phyloP scores from a whole-genome alignment of 2,329 filamentous ascomycete species.

The Colletotrichum sp. region DNA sequence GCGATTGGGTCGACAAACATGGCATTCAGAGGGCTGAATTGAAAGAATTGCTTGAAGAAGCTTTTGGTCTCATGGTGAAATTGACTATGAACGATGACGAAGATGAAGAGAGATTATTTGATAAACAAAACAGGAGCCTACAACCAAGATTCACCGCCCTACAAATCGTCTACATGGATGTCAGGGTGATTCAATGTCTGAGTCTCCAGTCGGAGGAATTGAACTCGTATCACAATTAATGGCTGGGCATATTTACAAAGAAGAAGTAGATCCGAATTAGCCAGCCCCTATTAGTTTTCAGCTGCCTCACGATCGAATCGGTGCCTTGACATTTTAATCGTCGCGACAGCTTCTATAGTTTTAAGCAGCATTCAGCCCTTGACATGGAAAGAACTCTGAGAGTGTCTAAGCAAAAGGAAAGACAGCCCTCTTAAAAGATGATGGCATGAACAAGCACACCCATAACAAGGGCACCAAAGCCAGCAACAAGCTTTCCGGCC shows the following conservation, averaged over 20 bases:
- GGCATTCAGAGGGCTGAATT: fast-evolving
- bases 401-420: not conserved
- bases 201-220: not conserved
- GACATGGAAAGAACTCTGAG: not conserved
- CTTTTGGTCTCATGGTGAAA: too few species aligned
- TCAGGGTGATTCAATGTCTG: too few species aligned
- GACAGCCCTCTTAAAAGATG: not conserved
- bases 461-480: slow-evolving; percentile 1
- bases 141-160: too few species aligned
- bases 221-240: not conserved
- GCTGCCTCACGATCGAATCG: not conserved
- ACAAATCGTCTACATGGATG: too few species aligned
- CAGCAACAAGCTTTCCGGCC: slow-evolving; percentile 21
- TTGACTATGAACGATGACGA: too few species aligned
- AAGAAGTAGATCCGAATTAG: not conserved
- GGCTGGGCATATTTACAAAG: not conserved
- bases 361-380: not conserved
- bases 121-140: too few species aligned
- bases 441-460: not conserved
- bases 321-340: not conserved
- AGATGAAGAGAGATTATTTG: fast-evolving
- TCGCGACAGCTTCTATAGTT: not conserved
- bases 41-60: too few species aligned
- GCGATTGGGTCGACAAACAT: fast-evolving
- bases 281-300: not conserved